Evolutionary conservation across 2,329 filamentous ascomycete species (phyloP).

Genomic region (Colletotrichum costaricense): DNA sequence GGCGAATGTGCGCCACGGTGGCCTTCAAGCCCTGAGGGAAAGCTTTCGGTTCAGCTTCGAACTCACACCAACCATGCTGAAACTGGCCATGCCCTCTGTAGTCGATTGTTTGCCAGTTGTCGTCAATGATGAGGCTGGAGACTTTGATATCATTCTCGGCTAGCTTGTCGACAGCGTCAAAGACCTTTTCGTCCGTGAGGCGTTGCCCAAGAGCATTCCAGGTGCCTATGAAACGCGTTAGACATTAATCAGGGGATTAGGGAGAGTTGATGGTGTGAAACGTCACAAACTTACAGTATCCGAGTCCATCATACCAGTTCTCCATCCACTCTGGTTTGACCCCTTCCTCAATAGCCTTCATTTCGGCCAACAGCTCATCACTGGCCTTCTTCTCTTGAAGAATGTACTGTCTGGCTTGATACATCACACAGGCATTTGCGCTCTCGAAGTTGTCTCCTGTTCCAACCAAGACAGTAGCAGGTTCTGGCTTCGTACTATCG

Average conservation of each 20-base stretch:
- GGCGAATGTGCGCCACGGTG: constrained; percentile 75
- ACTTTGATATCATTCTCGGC: constrained; percentile 79
- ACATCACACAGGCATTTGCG: constrained; percentile 84
- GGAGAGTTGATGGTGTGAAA: not conserved
- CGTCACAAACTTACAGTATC: constrained; percentile 74
- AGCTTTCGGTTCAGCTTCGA: constrained; percentile 83
- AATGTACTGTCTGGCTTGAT: constrained; percentile 81
- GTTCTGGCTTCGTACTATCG: constrained; percentile 68
- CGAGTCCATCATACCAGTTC: constrained; percentile 91
- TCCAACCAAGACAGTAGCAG: constrained; percentile 75
- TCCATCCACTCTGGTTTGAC: constrained; percentile 77
- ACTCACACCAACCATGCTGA: constrained; percentile 78
- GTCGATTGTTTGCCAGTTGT: constrained; percentile 91
- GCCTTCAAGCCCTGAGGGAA: constrained; percentile 86
- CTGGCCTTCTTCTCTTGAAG: constrained; percentile 54
- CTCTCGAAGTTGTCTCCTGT: constrained; percentile 79
- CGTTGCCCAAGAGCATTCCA: constrained; percentile 94
- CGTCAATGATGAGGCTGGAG: constrained; percentile 91
- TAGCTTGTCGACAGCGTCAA: constrained; percentile 78
- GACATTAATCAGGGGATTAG: not conserved
- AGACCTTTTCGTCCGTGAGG: constrained; percentile 83
- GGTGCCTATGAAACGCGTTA: constrained; percentile 64
- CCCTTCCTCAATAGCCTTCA: constrained; percentile 57
- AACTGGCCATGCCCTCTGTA: constrained; percentile 62
- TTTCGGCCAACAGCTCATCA: constrained; percentile 57